Conservation (phyloP, 169 alveolate species). For the Eimeria maxima region DNA sequence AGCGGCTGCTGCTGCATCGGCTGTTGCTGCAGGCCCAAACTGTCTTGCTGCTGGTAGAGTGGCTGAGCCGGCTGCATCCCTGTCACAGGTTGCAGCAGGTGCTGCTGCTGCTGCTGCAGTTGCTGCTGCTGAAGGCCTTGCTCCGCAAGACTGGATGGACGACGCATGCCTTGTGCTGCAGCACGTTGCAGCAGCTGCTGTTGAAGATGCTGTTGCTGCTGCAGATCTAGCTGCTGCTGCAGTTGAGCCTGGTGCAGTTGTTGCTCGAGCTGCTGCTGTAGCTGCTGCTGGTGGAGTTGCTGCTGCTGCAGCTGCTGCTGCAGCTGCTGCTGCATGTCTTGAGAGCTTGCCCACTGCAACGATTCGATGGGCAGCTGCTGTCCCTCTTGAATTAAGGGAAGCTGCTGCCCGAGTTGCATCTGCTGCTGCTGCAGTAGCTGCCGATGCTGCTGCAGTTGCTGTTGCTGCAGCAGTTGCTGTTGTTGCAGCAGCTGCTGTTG, state of each 20-base stretch:
- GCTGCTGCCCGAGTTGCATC: not conserved
- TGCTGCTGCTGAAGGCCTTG: slow-evolving; percentile 49
- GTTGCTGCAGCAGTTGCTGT: not conserved
- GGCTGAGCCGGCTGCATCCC: slow-evolving; percentile 6
- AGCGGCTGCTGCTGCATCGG: not conserved
- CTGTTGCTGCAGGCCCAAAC: not conserved
- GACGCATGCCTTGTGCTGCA: not conserved
- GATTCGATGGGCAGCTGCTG: not conserved
- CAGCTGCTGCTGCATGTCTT: not conserved
- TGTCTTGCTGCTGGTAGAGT: not conserved
- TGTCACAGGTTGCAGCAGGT: slow-evolving; percentile 1
- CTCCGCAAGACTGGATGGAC: not conserved
- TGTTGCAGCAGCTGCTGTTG: slow-evolving; percentile 26
- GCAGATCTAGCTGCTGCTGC: not conserved
- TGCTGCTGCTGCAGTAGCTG: not conserved
- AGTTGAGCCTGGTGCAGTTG: not conserved
- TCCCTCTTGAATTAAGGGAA: not conserved
- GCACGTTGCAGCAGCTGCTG: slow-evolving; percentile 21
- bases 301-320: slow-evolving; percentile 47
- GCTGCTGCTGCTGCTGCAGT: slow-evolving; percentile 62
- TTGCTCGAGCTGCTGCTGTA: not conserved
- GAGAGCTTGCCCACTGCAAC: slow-evolving; percentile 1
- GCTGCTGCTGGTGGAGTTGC: slow-evolving; percentile 11
- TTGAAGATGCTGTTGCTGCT: not conserved
- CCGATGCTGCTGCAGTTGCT: not conserved